Conservation (phyloP, 202 grass and related monocot genomes). For the Carex sylvatica region DNA sequence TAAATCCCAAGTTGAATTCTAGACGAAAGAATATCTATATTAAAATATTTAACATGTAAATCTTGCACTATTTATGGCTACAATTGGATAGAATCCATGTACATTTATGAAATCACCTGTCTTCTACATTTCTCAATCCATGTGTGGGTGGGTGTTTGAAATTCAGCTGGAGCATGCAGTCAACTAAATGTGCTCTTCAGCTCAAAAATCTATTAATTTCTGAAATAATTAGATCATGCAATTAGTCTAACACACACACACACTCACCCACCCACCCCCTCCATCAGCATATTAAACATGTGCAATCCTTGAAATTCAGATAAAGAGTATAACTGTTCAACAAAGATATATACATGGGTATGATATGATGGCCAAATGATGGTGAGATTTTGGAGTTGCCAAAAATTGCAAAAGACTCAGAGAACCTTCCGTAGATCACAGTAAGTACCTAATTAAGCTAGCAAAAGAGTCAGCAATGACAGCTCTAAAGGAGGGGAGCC, state of each 20-base stretch:
- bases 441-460: constrained; percentile 11
- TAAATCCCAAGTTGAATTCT: not conserved
- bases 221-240: not conserved
- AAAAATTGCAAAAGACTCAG: not conserved
- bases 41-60: not conserved
- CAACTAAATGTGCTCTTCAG: constrained; percentile 21
- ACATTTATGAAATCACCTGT: not conserved
- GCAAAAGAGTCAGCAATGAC: not conserved
- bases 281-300: not conserved
- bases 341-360: constrained; percentile 27
- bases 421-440: constrained; percentile 18
- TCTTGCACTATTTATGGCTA: not conserved
- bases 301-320: not conserved
- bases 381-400: not conserved
- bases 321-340: constrained; percentile 26
- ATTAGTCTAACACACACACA: not conserved
- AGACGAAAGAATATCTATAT: not conserved
- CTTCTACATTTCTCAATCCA: not conserved
- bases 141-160: too few relatives aligned
- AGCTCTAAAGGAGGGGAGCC: not conserved
- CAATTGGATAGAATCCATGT: not conserved
- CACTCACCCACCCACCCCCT: not conserved
- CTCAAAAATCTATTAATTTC: not conserved
- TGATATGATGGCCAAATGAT: not conserved
- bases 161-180: not conserved